phyloP scores from a whole-genome alignment of 805 yeast species.

The Kazachstania psychrophila region DNA sequence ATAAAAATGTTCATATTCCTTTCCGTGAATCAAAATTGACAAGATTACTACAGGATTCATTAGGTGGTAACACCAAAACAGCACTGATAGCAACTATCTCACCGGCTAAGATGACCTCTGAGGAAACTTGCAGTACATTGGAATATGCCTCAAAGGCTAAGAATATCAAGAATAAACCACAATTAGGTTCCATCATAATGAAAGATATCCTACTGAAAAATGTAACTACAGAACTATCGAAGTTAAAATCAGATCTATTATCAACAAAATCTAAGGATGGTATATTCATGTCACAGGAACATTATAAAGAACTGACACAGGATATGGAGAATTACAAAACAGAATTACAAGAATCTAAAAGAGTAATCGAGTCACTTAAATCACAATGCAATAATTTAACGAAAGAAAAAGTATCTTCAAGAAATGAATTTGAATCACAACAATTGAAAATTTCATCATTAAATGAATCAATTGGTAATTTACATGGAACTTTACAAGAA shows the following conservation, averaged over 20 bases:
- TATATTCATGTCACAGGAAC: slow-evolving; percentile 49
- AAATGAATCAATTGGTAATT: slow-evolving; percentile 17
- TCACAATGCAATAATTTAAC: slow-evolving; percentile 30
- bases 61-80: slow-evolving; percentile 85
- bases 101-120: slow-evolving; percentile 68
- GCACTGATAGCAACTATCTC: slow-evolving; percentile 81
- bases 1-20: slow-evolving; percentile 63
- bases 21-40: slow-evolving; percentile 78
- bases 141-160: slow-evolving; percentile 86
- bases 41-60: slow-evolving; percentile 62
- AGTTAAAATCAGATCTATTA: slow-evolving; percentile 45
- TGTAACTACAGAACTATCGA: slow-evolving; percentile 41
- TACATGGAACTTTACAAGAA: slow-evolving; percentile 21
- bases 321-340: slow-evolving; percentile 42
- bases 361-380: slow-evolving; percentile 34
- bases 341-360: slow-evolving; percentile 39
- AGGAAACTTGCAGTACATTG: slow-evolving; percentile 75
- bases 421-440: slow-evolving; percentile 19
- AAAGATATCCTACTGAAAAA: slow-evolving; percentile 39
- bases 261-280: slow-evolving; percentile 61
- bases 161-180: slow-evolving; percentile 64
- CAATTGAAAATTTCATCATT: slow-evolving; percentile 19
- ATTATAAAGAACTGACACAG: slow-evolving; percentile 43
- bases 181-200: slow-evolving; percentile 53
- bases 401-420: slow-evolving; percentile 24